A percentile compares a stretch with the other conserved stretches of the same genome.
phyloP scores from a whole-genome alignment of 1,139 yeast species.

The Candida sp. region DNA sequence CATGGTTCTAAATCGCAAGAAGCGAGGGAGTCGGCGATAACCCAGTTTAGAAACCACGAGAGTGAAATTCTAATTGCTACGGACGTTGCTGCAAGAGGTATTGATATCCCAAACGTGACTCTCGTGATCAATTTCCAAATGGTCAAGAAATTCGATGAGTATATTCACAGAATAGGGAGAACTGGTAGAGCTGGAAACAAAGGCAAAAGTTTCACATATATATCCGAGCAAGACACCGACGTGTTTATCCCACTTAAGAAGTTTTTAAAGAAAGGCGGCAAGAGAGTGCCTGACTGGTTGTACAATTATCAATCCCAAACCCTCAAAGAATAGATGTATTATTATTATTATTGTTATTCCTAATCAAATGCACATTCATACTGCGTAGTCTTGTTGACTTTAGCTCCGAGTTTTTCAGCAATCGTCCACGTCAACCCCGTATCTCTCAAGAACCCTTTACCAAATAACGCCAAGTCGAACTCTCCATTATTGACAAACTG shows the following conservation, averaged over 20 bases:
- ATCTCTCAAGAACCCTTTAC: constrained; percentile 45
- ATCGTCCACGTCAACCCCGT: constrained; percentile 50
- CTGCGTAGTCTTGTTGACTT: constrained; percentile 26
- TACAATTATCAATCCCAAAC: constrained; percentile 26
- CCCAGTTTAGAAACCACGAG: constrained; percentile 61
- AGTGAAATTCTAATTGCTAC: constrained; percentile 84
- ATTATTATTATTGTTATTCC: neutral
- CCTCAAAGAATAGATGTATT: constrained; percentile 14
- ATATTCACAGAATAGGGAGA: constrained; percentile 93
- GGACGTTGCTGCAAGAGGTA: constrained; percentile 97
- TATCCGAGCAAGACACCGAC: constrained; percentile 57
- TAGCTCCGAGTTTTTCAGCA: constrained; percentile 51
- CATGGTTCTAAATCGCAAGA: constrained; percentile 92
- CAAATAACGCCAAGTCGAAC: constrained; percentile 52
- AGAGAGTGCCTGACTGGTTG: constrained; percentile 58
- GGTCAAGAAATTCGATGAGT: constrained; percentile 78
- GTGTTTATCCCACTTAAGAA: constrained; percentile 56
- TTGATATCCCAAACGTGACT: constrained; percentile 86
- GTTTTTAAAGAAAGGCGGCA: constrained; percentile 52
- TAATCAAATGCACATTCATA: constrained; percentile 11
- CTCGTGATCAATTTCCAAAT: constrained; percentile 87
- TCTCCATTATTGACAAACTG: constrained; percentile 39
- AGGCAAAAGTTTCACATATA: constrained; percentile 78
- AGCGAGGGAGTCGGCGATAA: constrained; percentile 81
- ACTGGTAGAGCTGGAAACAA: constrained; percentile 93